Evolutionary conservation across 345 rosid genomes (phyloP).

Genomic region (Jatropha curcas): DNA sequence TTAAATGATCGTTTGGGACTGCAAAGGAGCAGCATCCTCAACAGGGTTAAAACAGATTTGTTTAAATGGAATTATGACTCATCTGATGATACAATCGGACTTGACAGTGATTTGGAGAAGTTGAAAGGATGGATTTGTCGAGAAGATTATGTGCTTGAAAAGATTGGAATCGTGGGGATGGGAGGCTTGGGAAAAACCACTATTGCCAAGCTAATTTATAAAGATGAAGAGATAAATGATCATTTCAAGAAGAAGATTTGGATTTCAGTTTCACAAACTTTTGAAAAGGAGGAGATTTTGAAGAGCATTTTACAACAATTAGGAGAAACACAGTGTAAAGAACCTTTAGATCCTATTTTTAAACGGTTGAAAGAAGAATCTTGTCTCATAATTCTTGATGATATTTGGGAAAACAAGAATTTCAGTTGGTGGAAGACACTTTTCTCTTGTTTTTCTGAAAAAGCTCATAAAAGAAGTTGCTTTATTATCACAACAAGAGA

Average conservation of each 20-base stretch:
- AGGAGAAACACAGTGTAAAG: background rate
- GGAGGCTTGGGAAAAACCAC: background rate
- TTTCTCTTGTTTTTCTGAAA: background rate
- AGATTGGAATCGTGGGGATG: background rate
- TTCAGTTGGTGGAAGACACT: background rate
- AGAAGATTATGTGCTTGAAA: background rate
- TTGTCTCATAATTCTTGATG: background rate
- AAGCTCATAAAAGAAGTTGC: background rate
- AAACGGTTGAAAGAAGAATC: too few species aligned
- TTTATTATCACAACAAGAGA: background rate
- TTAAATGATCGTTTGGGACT: background rate
- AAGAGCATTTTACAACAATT: background rate
- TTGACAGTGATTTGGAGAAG: background rate
- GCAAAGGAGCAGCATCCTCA: background rate
- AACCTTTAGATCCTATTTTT: too few species aligned
- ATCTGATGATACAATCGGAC: background rate
- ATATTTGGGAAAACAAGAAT: background rate
- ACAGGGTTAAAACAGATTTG: background rate
- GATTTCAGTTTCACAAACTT: background rate
- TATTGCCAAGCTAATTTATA: background rate
- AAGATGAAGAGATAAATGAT: background rate
- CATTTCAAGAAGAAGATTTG: background rate
- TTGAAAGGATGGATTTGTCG: background rate
- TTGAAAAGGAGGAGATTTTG: background rate
- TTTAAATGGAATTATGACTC: background rate